Evolutionary conservation across 2,329 filamentous ascomycete genomes (phyloP), one percentile per base, ranked within the genome.

Genomic region (Penicillium fuscoglaucum): DNA sequence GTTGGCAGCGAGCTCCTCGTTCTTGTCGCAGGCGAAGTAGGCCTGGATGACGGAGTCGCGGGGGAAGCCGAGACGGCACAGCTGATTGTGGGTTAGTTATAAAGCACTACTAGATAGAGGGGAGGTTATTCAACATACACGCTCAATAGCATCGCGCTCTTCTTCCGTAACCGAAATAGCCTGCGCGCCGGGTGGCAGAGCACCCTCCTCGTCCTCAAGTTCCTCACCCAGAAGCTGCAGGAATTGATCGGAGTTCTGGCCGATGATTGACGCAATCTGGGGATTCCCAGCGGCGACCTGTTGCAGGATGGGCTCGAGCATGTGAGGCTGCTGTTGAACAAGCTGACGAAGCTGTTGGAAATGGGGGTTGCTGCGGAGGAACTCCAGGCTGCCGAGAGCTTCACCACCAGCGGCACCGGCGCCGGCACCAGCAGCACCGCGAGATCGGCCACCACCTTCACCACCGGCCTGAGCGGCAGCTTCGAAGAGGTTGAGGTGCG

Each of bases 11-110:
- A 99, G 83, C 78, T 99, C 95, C 79, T 99, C 95, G 76, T 99
- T 98, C 85, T 98, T 99, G 78, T 99, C 95, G 77, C 95, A 99
- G 35, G 95, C 95, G 74, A 99, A 99, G 80, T 98, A 99, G 28
- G 95, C 95, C 79, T 99, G 93, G 66, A 98, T 96, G 52, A 95
- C 95, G 68, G 92, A 86, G 68, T 98, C 92, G 60, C 93, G 88
- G 69, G 93, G 87, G 74, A 99, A 99, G 37, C 95, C 95, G 45
- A 99, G 87, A 63, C 90, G 89, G 79, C 91, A 96, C 72, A 99
- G 83, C 90, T 96, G 64, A 52, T 9, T 24, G 24, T 61, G 52
- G 61, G 64, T 67, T 59, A 68, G 65, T 47, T 57, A 50, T 24
- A 2, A 26, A 48, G 24, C 15, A n/a, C 2, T 6, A 58, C 49